Percentiles rank a stretch among this genome's conserved stretches.
Evolutionary conservation across 2,329 filamentous ascomycete genomes (phyloP).

Genomic region (Sordariomycetes sp.): DNA sequence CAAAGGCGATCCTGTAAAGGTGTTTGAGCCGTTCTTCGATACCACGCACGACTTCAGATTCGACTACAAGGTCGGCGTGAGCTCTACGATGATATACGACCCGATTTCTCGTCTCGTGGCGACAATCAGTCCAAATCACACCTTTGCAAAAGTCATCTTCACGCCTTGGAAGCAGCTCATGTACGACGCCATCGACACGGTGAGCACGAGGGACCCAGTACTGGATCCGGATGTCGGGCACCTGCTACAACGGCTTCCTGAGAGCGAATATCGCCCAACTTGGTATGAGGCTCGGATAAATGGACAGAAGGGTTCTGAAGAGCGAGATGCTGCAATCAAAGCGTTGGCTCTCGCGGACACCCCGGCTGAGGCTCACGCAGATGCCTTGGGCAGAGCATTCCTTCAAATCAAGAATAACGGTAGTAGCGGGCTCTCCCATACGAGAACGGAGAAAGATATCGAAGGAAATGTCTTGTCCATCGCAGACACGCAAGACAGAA

Average conservation of each 20-base stretch:
- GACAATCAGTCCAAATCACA: not conserved
- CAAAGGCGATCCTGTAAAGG: constrained; percentile 1
- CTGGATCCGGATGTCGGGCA: not conserved
- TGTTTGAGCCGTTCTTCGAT: constrained; percentile 1
- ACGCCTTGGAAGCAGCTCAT: not conserved
- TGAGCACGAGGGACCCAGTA: not conserved
- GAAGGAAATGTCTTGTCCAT: not conserved
- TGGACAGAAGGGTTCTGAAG: not conserved
- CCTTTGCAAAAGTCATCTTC: not conserved
- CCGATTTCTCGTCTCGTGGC: not conserved
- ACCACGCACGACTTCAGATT: not conserved
- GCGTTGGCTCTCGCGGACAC: not conserved
- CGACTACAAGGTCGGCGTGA: not conserved
- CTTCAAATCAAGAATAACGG: not conserved
- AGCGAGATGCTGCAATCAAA: not conserved
- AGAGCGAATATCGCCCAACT: not conserved
- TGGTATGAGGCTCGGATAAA: not conserved
- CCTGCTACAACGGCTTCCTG: not conserved
- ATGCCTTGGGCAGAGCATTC: not conserved
- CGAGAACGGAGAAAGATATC: not conserved
- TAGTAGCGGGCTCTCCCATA: not conserved
- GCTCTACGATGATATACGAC: constrained; percentile 1
- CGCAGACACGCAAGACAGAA: not conserved
- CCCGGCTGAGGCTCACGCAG: no score
- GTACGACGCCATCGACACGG: not conserved